phyloP scores from a whole-genome alignment of 2,329 filamentous ascomycete genomes.

The Aspergillus sp. region DNA sequence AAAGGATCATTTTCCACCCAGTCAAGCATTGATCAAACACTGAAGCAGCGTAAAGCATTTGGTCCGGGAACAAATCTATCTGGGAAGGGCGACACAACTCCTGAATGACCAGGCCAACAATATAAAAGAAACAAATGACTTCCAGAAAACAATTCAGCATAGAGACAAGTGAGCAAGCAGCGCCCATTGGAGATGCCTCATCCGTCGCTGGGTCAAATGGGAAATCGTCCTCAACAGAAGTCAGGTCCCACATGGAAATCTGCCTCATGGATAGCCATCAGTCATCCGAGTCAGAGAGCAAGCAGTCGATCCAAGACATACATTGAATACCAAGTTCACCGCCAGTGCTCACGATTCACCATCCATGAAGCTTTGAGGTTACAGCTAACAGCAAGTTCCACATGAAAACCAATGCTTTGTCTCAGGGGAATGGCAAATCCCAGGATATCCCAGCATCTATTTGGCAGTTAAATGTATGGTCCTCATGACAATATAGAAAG shows the following conservation, averaged over 20 bases:
- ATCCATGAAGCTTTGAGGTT: neutral
- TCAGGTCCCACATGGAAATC: slow-evolving; percentile 17
- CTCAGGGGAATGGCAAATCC: slow-evolving; percentile 24
- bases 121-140: slow-evolving; percentile 28
- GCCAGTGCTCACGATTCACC: slow-evolving; percentile 5
- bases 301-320: slow-evolving; percentile 35
- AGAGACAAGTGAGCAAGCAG: neutral
- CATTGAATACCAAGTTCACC: slow-evolving; percentile 31
- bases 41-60: slow-evolving; percentile 12
- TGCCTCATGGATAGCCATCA: slow-evolving; percentile 26
- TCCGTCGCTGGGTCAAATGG: slow-evolving; percentile 11
- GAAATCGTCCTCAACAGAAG: slow-evolving; percentile 13
- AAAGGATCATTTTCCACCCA: slow-evolving; percentile 13
- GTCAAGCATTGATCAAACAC: slow-evolving; percentile 21
- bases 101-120: slow-evolving; percentile 27
- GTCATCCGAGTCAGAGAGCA: slow-evolving; percentile 33
- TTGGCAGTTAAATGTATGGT: too few relatives aligned
- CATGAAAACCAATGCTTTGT: slow-evolving; percentile 33
- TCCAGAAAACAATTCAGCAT: slow-evolving; percentile 28
- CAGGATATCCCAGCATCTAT: slow-evolving; percentile 23
- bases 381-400: slow-evolving; percentile 13
- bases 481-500: too few relatives aligned
- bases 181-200: slow-evolving; percentile 1
- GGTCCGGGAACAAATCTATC: slow-evolving; percentile 5
- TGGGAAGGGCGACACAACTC: slow-evolving; percentile 21